A percentile compares a stretch with the other conserved stretches of the same genome.
Evolutionary conservation across 495 filamentous ascomycete genomes (phyloP).

Genomic region (Acidomyces sp.): DNA sequence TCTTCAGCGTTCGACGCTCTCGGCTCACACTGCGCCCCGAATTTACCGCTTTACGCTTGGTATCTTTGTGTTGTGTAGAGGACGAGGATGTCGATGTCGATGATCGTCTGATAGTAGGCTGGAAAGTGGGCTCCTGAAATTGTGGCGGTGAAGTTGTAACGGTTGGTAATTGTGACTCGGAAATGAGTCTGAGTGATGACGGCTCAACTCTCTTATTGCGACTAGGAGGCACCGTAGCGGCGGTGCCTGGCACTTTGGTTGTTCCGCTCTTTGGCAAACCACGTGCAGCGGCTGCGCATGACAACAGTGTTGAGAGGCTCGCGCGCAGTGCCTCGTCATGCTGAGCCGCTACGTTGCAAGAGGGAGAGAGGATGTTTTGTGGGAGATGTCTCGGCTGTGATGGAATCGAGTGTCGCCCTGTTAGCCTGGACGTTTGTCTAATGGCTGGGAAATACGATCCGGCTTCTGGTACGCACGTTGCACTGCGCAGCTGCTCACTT

Average conservation of each 20-base stretch:
- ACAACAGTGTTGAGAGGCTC: slow-evolving; percentile 85
- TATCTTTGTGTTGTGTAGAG: slow-evolving; percentile 9
- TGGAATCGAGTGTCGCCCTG: slow-evolving; percentile 6
- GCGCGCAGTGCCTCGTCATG: slow-evolving; percentile 89
- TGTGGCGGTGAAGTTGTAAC: slow-evolving; percentile 5
- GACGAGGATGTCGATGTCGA: slow-evolving; percentile 15
- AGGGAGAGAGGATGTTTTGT: slow-evolving; percentile 56
- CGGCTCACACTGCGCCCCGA: slow-evolving; percentile 15
- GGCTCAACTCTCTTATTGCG: slow-evolving; percentile 34
- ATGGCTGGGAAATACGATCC: slow-evolving; percentile 27
- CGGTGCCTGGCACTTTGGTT: slow-evolving; percentile 22
- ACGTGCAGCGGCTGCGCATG: slow-evolving; percentile 77
- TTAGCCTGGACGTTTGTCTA: slow-evolving; percentile 23
- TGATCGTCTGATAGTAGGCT: slow-evolving; percentile 17
- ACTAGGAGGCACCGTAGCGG: slow-evolving; percentile 18
- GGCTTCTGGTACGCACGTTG: slow-evolving; percentile 34
- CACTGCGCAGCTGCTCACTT: slow-evolving; percentile 28
- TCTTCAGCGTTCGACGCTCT: slow-evolving; percentile 20
- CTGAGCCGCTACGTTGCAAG: slow-evolving; percentile 53
- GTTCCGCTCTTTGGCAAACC: slow-evolving; percentile 51
- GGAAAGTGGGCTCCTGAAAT: slow-evolving; percentile 18
- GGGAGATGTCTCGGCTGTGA: slow-evolving; percentile 29
- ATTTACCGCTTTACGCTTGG: slow-evolving; percentile 19
- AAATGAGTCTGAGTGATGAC: slow-evolving; percentile 51
- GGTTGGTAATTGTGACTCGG: slow-evolving; percentile 52